Base-by-base conservation (phyloP, 257 asterid genomes). In the Rubia yunnanensis region DNA sequence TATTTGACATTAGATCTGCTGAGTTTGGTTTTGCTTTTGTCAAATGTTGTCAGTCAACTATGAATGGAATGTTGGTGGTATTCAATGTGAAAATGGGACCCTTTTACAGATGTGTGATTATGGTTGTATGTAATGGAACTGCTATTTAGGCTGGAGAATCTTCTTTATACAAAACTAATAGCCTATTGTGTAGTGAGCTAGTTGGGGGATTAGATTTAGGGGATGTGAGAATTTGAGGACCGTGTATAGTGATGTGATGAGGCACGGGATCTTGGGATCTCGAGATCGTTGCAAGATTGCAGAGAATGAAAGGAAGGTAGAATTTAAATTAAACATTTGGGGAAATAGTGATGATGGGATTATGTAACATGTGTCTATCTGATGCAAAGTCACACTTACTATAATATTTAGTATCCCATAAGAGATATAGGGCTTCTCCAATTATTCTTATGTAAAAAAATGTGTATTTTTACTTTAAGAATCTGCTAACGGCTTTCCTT, bases 281-380 rank as follows among this genome's bases (percentile, higher is more conserved):
- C 35, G 53, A 60, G 48, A 80, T 82, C 71, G 84, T 74, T 79
- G 76, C 66, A 67, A 68, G 54, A 60, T 49, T 41, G 49, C 31
- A 68, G 60, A 65, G 55, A 65, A 62, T 84, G 76, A 66, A 56
- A 65, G 55, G 63, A 62, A 84, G 86, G 76, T 53, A 74, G 68
- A 65, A 65, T 48, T 52, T 66, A 66, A 69, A 67, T 69, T 66
- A 71, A 73, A 70, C 36, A 70, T 39, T 44, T 64, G 68, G 71
- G 38, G 62, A 74, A 49, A 63, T 75, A 72, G 73, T 69, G 75
- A 67, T 75, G 73, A 68, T 70, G 64, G 58, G 75, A 58, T 84
- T 83, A 80, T 78, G 83, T 82, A 76, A 77, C 81, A 71, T 78
- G 69, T 81, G 78, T 74, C 83, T 72, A 62, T 87, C 80, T 77